Base-by-base conservation (phyloP, 371 early-diverging fungal genomes). In the Mucor velutinosus region DNA sequence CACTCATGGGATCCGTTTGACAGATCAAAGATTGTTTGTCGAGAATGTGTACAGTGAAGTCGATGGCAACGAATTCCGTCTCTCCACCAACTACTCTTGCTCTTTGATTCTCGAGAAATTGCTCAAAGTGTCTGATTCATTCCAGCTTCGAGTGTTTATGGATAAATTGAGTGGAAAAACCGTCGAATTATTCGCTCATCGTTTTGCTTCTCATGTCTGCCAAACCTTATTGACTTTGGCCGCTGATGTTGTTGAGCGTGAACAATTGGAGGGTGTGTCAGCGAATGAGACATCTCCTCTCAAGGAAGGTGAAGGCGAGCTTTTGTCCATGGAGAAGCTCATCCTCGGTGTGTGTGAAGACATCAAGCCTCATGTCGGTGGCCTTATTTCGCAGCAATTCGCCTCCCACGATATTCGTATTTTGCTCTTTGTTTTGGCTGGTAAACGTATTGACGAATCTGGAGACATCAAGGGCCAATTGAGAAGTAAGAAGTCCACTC, bases 171-270 rank as follows among this genome's bases (percentile, higher is more conserved):
- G 79, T 58, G 92, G 93, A 65, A 84, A 88, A 79, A 86, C 84
- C 33, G 71, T 89, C 23, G 86, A 86, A 65, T 79, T 94, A 49
- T 91, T 93, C 51, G 84, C 89, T 6, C 93, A 95, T 75, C 90
- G 91, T 57, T 94, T 92, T 65, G 94, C 91, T 6, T 94, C 94
- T 3, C 96, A 95, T 59, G 94, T 94, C 2, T 85, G 86, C 58
- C 96, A 95, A 75, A 92, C 94, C 4, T 67, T 94, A 11, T 72
- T 94, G 59, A 83, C 86, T 0, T 73, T 93, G 7, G 86, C 88
- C n/a, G 89, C 91, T 0, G 88, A 89, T 60, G 84, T 90, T 14
- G 84, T 94, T 10, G 92, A 94, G 60, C 79, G 89, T 32, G 94
- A 94, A 70, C 86, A 91, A 45, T 75, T 67, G 19, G 73, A 80